Conservation (phyloP, 805 yeast genomes). For the Barnettozyma vustinii region DNA sequence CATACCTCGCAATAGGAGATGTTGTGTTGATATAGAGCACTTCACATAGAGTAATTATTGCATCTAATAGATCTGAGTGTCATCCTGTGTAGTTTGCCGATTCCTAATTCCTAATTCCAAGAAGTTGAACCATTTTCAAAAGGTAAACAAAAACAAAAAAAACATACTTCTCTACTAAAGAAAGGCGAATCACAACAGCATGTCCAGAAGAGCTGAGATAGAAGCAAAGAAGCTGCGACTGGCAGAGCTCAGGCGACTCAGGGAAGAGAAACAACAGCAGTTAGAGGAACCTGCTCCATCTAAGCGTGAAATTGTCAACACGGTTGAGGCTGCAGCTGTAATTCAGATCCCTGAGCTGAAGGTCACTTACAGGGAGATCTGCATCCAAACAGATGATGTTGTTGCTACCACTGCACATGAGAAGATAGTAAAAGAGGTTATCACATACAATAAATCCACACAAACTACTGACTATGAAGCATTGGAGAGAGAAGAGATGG, state of each 20-base stretch:
- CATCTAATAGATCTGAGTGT: background rate
- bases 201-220: constrained; percentile 35
- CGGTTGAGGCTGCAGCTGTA: background rate
- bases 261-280: constrained; percentile 29
- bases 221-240: constrained; percentile 48
- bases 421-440: constrained; percentile 8
- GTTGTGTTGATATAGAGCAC: constrained; percentile 35
- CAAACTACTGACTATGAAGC: constrained; percentile 14
- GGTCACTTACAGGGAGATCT: background rate
- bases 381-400: background rate
- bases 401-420: constrained; percentile 1
- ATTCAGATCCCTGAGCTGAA: background rate
- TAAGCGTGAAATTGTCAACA: background rate
- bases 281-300: background rate
- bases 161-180: background rate
- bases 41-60: background rate
- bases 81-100: no score
- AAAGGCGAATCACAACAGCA: background rate
- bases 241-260: constrained; percentile 44
- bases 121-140: background rate
- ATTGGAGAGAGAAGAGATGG: constrained; percentile 1
- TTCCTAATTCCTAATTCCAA: background rate
- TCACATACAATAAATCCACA: constrained; percentile 25
- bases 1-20: constrained; percentile 35
- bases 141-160: background rate